Percentiles rank a stretch among this genome's conserved stretches.
Conservation (phyloP, 257 asterid genomes). For the Capsicum baccatum region DNA sequence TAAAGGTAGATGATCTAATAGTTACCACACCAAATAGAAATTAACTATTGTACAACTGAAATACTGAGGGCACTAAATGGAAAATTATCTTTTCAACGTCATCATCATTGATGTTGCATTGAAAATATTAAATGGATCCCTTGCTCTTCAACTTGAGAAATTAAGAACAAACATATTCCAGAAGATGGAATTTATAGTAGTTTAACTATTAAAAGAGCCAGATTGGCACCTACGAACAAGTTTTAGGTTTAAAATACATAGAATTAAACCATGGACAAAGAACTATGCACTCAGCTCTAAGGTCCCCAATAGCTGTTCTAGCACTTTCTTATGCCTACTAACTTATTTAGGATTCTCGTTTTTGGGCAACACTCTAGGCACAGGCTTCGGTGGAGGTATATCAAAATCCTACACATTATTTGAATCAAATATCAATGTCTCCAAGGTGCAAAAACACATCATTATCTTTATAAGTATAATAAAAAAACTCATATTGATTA, state of each 20-base stretch:
- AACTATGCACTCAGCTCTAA: conserved; percentile 64
- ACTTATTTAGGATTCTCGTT: conserved; percentile 91
- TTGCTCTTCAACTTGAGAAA: neutral
- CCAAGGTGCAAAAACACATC: conserved; percentile 13
- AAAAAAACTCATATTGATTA: neutral
- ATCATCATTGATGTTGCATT: neutral
- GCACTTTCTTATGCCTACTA: conserved; percentile 92
- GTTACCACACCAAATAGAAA: neutral
- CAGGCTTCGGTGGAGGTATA: conserved; percentile 67
- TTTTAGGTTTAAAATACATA: neutral
- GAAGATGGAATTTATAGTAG: neutral
- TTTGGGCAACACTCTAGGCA: conserved; percentile 86
- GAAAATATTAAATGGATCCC: neutral
- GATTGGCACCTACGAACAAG: neutral
- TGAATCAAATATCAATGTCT: neutral
- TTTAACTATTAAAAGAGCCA: neutral
- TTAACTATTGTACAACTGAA: neutral
- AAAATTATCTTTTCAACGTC: neutral
- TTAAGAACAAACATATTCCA: neutral
- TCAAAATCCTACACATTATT: conserved; percentile 69
- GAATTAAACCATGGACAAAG: neutral
- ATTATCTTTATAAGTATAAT: neutral
- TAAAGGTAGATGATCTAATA: neutral
- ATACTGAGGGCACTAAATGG: neutral
- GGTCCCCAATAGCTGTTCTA: conserved; percentile 98